Conservation (phyloP, 495 filamentous ascomycete species). For the Aspergillus steynii region DNA sequence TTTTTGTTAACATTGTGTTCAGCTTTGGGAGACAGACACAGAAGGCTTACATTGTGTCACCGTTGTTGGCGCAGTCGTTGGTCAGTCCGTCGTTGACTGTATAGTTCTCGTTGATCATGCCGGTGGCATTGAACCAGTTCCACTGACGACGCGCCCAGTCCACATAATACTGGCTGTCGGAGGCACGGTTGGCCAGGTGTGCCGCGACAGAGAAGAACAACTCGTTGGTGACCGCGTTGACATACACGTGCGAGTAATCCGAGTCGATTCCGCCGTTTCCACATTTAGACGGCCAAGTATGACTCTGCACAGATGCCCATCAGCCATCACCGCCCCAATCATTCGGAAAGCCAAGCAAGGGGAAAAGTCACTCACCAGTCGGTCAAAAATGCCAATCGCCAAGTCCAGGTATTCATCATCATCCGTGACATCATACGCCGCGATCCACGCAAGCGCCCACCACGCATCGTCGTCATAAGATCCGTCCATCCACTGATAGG, state of each 20-base stretch:
- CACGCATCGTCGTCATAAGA: slow-evolving; percentile 73
- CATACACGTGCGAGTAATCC: slow-evolving; percentile 60
- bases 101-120: slow-evolving; percentile 64
- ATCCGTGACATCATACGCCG: slow-evolving; percentile 61
- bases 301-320: slow-evolving; percentile 22
- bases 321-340: slow-evolving; percentile 4
- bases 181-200: slow-evolving; percentile 68
- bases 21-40: not conserved
- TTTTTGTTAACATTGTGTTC: not conserved
- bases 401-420: slow-evolving; percentile 53
- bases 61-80: slow-evolving; percentile 65
- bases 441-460: slow-evolving; percentile 71
- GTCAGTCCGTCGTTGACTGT: slow-evolving; percentile 73
- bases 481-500: slow-evolving; percentile 51
- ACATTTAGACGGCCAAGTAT: slow-evolving; percentile 49
- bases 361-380: slow-evolving; percentile 45
- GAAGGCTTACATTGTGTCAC: slow-evolving; percentile 42
- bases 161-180: slow-evolving; percentile 49
- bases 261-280: slow-evolving; percentile 64
- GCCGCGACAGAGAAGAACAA: slow-evolving; percentile 70
- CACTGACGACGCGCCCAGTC: slow-evolving; percentile 58
- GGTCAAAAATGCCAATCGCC: slow-evolving; percentile 60
- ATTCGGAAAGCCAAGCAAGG: not conserved
- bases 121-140: slow-evolving; percentile 66
- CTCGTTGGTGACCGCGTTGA: slow-evolving; percentile 76